Evolutionary conservation across 257 asterid genomes (phyloP), one percentile per base, ranked within the genome.

Genomic region (Sherardia arvensis): DNA sequence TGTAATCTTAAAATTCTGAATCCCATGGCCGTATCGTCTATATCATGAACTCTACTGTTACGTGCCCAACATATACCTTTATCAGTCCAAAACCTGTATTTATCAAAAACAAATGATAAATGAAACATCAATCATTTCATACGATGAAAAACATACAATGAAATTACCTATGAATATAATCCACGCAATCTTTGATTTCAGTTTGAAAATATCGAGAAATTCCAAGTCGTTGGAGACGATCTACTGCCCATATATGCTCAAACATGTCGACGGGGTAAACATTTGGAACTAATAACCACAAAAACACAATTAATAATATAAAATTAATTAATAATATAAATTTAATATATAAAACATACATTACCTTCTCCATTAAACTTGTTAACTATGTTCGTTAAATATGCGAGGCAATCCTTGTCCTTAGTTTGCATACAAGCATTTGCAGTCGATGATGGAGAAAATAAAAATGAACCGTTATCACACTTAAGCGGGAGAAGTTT

Each of bases 1-100:
- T 93, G 95, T 88, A 87, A 69, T 64, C 99, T 79, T 60, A 93
- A 63, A 18, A 93, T 84, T 64, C 99, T 80, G 59, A 93, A 93
- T 15, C 80, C 99, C 97, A 93, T 87, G 1, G 99, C 86, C 0
- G 99, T 93, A 80, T 93, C 99, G 55, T 93, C 99, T 15, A 93
- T 80, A 65, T 93, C 99, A 28, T 79, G 74, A 60, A 93, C 87
- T 4, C 59, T 67, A 8, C 95, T 78, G 60, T 87, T 81, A 72
- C 96, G 83, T 4, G 97, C 97, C 95, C 99, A 89, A 47, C 97
- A 84, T 6, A 93, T 85, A 8, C 99, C 99, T 71, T 80, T 66
- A 4, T 79, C 70, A 2, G 91, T 87, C 97, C 97, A 93, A 61
- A 83, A 65, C 59, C 98, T 91, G 75, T 14, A 55, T 55, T n/a